These are phyloP conservation scores for Penicillium longicatenatum DNA, from an alignment of 495 filamentous ascomycete genomes.

Conservation along the genomic window DNA sequence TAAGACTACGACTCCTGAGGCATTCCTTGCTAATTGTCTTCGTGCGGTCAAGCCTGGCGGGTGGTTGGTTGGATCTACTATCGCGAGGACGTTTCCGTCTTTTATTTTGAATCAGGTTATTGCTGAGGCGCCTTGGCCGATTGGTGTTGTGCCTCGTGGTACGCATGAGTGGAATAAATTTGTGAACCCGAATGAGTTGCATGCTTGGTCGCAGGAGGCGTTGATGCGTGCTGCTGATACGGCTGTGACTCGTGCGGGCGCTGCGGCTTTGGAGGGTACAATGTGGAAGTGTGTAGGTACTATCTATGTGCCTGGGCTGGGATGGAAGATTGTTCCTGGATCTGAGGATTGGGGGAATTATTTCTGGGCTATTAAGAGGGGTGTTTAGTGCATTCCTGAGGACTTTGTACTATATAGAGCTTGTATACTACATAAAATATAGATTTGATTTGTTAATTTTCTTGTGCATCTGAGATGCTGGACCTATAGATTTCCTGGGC, in stretches of 20 bases:
- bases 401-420: conserved; percentile 15
- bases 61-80: conserved; percentile 89
- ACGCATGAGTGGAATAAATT: conserved; percentile 98
- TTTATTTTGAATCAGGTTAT: conserved; percentile 91
- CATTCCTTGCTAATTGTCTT: conserved; percentile 69
- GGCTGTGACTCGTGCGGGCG: conserved; percentile 50
- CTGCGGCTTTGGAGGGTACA: conserved; percentile 48
- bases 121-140: conserved; percentile 76
- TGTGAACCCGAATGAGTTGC: conserved; percentile 81
- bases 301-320: conserved; percentile 85
- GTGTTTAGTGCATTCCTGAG: conserved; percentile 25
- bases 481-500: no score
- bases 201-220: conserved; percentile 56
- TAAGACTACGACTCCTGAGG: conserved; percentile 53
- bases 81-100: conserved; percentile 81
- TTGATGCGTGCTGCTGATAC: conserved; percentile 45
- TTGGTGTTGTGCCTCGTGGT: conserved; percentile 84
- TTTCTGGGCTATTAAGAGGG: conserved; percentile 85
- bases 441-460: neutral
- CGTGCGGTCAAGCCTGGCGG: conserved; percentile 84
- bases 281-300: conserved; percentile 70
- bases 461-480: neutral
- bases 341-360: conserved; percentile 94
- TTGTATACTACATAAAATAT: conserved; percentile 7
- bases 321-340: conserved; percentile 83